These are phyloP conservation scores for Phialocephala subalpina DNA, from an alignment of 2,329 filamentous ascomycete species.

Conservation along the genomic window DNA sequence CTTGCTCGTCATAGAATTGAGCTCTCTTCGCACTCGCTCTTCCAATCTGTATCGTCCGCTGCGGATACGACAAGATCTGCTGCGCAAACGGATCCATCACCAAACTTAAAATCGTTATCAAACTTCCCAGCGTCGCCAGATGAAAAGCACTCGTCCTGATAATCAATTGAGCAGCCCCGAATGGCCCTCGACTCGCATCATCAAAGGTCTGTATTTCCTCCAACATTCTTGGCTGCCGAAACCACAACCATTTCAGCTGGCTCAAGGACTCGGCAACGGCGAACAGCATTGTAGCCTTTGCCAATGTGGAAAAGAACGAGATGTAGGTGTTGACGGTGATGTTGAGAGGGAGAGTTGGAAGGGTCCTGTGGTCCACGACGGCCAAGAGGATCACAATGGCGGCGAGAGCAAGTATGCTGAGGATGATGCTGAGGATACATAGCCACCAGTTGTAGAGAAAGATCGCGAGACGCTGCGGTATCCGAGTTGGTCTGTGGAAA, in stretches of 20 bases:
- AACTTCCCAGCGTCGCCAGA: constrained; percentile 2
- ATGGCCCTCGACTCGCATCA: constrained; percentile 17
- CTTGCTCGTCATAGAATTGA: constrained; percentile 13
- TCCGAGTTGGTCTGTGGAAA: not conserved
- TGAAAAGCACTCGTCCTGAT: constrained; percentile 6
- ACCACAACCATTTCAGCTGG: constrained; percentile 26
- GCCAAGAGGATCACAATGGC: constrained; percentile 9
- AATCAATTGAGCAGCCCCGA: constrained; percentile 15
- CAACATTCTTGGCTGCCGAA: constrained; percentile 9
- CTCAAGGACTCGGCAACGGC: constrained; percentile 19
- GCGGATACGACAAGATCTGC: constrained; percentile 16
- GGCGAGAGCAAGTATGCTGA: not conserved
- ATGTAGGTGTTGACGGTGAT: constrained; percentile 23
- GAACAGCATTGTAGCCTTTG: constrained; percentile 13
- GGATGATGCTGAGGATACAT: constrained; percentile 14
- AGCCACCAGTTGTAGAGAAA: constrained; percentile 23
- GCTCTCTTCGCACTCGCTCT: constrained; percentile 1
- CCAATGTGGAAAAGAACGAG: constrained; percentile 16
- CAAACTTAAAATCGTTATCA: constrained; percentile 6
- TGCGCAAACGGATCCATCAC: constrained; percentile 15
- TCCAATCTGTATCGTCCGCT: not conserved
- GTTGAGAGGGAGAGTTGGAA: constrained; percentile 16
- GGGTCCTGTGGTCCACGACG: constrained; percentile 13
- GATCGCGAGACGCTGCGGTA: not conserved
- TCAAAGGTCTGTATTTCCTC: constrained; percentile 21